Conservation (phyloP, 179 eudicot genomes). For the Beta lomatogona region DNA sequence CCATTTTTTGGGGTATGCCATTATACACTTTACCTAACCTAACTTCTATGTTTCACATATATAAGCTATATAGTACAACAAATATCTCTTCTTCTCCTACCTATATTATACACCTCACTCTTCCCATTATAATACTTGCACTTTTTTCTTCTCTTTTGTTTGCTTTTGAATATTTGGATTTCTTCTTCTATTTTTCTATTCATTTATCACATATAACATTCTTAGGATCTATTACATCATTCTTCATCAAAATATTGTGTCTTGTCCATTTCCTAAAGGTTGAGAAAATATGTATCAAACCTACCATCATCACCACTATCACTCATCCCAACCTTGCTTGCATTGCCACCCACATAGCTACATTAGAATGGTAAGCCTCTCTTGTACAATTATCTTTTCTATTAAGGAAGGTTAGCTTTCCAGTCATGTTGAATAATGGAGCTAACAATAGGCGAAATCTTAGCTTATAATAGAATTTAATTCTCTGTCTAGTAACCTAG, state of each 20-base stretch:
- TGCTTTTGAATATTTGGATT: conserved; percentile 13
- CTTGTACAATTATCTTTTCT: neutral
- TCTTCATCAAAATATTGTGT: conserved; percentile 7
- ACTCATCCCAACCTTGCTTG: conserved; percentile 56
- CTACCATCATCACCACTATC: conserved; percentile 25
- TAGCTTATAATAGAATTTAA: too few species aligned
- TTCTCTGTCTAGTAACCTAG: too few species aligned
- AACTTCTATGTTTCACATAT: neutral
- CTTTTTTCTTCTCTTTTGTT: conserved; percentile 30
- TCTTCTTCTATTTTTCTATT: neutral
- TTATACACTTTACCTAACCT: neutral
- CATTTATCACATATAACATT: neutral
- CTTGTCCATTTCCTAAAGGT: conserved; percentile 20
- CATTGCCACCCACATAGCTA: conserved; percentile 80
- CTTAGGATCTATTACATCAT: neutral
- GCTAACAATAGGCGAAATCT: too few species aligned
- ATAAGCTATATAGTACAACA: neutral
- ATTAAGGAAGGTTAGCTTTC: too few species aligned
- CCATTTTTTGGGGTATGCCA: neutral
- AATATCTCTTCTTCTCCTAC: neutral
- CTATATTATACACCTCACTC: neutral
- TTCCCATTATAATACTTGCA: conserved; percentile 19
- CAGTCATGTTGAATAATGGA: too few species aligned
- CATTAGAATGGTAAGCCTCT: conserved; percentile 27
- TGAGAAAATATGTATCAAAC: conserved; percentile 18